Base-by-base conservation (phyloP, 495 filamentous ascomycete species). In the Aspergillus carlsbadensis region DNA sequence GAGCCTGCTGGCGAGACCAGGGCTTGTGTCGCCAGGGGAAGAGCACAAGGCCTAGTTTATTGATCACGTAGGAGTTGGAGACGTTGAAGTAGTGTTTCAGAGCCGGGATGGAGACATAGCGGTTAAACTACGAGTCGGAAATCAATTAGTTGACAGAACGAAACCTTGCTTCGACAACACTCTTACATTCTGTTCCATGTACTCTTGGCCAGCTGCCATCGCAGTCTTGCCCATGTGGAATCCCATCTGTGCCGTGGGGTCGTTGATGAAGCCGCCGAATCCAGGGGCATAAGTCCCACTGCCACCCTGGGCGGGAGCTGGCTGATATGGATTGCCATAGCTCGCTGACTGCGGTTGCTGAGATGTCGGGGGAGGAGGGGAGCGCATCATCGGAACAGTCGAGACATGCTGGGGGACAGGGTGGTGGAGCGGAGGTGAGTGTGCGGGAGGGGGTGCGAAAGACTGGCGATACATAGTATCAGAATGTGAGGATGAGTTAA, bases 81-180 rank as follows among this genome's bases (percentile, higher is more conserved):
- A 98, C 94, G 70, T 90, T 92, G 78, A 96, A 98, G 76, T 97
- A 97, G 71, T 96, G 91, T 72, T 93, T 97, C n/a, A 96, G 84
- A 22, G 86, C 88, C 18, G 89, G 86, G 64, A 96, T 87, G 68
- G 90, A 94, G 69, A 98, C 84, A 71, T 94, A 95, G 74, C 92
- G 89, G 72, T 91, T 93, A 68, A 97, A 82, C 92, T 96, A 61
- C 18, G 51, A 8, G 24, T 15, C 14, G 22, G 3, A 1, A 5
- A 24, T 41, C 15, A 47, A 37, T 67, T 56, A 71, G 63, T 46
- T 10, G 18, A 17, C 13, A 2, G 10, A 24, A 18, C 18, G 6
- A 36, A 22, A 22, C 2, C 0, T 24, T 37, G 5, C 6, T 10
- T 26, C 10, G 17, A 15, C 7, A 1, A 29, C 33, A 22, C 20